Conservation (phyloP, 139 green algal genomes). For the Penium margaritaceum region DNA sequence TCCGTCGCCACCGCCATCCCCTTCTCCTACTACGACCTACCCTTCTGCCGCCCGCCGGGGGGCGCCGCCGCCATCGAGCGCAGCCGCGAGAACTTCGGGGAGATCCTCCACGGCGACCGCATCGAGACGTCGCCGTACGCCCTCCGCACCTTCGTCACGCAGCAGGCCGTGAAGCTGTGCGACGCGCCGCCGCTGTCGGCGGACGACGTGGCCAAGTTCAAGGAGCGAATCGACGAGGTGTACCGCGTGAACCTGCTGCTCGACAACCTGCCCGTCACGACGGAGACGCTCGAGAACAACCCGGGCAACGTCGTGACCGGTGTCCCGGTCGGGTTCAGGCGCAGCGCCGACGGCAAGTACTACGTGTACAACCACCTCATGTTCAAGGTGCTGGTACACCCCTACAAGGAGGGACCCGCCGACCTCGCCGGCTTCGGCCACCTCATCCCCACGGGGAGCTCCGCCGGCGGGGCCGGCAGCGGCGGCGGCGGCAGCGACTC, state of each 20-base stretch:
- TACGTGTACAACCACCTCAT: slow-evolving; percentile 77
- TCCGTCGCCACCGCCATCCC: slow-evolving; percentile 85
- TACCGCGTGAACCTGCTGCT: slow-evolving; percentile 90
- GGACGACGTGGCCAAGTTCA: slow-evolving; percentile 45
- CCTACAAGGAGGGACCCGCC: slow-evolving; percentile 47
- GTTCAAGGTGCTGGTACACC: slow-evolving; percentile 85
- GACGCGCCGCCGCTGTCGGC: slow-evolving; percentile 18
- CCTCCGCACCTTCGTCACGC: slow-evolving; percentile 64
- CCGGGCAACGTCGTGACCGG: slow-evolving; percentile 61
- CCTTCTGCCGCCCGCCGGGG: slow-evolving; percentile 82
- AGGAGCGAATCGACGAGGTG: slow-evolving; percentile 67
- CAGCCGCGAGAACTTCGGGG: slow-evolving; percentile 78
- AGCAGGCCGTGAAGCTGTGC: slow-evolving; percentile 35
- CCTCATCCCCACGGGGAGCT: too few relatives aligned
- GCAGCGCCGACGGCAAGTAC: slow-evolving; percentile 55
- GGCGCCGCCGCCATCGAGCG: slow-evolving; percentile 69
- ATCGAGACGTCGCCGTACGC: slow-evolving; percentile 87
- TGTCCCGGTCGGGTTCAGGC: slow-evolving; percentile 72
- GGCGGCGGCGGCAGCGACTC: too few relatives aligned
- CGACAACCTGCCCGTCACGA: slow-evolving; percentile 92
- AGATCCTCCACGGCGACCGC: slow-evolving; percentile 74
- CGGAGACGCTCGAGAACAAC: slow-evolving; percentile 60
- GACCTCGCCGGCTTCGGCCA: background rate
- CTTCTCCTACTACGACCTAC: slow-evolving; percentile 85
- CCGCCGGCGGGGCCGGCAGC: too few relatives aligned